Conservation (phyloP, 192 early-diverging fungal genomes). For the Dissophora ornata region DNA sequence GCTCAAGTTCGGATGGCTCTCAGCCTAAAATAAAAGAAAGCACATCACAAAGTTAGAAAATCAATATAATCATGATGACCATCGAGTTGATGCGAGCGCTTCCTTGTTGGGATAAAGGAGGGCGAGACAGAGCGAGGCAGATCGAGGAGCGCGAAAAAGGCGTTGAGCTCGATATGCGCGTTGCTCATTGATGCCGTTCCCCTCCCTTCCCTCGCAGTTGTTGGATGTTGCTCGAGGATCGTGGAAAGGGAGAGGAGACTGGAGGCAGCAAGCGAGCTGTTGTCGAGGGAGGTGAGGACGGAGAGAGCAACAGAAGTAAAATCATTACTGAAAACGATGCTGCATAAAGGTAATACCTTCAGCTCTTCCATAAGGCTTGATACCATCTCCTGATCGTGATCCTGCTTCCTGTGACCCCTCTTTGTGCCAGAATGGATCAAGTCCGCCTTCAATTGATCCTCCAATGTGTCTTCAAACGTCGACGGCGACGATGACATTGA, state of each 20-base stretch:
- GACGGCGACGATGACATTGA: not conserved
- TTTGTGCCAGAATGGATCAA: constrained; percentile 18
- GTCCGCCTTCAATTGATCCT: constrained; percentile 27
- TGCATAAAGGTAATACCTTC: constrained; percentile 23
- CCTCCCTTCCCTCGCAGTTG: too few relatives aligned
- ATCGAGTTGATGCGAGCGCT: too few relatives aligned
- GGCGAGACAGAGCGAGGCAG: too few relatives aligned
- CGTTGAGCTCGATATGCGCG: too few relatives aligned
- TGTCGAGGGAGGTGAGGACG: not conserved
- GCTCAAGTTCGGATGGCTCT: constrained; percentile 17
- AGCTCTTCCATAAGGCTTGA: constrained; percentile 37
- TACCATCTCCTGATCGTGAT: constrained; percentile 33
- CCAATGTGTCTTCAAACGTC: constrained; percentile 30
- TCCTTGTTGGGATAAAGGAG: too few relatives aligned
- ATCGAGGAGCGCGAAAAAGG: too few relatives aligned
- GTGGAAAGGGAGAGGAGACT: too few relatives aligned
- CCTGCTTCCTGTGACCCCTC: not conserved
- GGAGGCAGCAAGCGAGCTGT: not conserved
- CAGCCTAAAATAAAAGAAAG: not conserved
- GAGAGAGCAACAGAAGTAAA: not conserved
- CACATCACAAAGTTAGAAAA: not conserved
- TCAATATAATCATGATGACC: too few relatives aligned
- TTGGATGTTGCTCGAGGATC: too few relatives aligned
- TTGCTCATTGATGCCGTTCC: too few relatives aligned
- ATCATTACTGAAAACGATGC: too few relatives aligned